phyloP scores from a whole-genome alignment of 225 moss, liverwort and hornwort genomes.

The Polytrichum formosum region DNA sequence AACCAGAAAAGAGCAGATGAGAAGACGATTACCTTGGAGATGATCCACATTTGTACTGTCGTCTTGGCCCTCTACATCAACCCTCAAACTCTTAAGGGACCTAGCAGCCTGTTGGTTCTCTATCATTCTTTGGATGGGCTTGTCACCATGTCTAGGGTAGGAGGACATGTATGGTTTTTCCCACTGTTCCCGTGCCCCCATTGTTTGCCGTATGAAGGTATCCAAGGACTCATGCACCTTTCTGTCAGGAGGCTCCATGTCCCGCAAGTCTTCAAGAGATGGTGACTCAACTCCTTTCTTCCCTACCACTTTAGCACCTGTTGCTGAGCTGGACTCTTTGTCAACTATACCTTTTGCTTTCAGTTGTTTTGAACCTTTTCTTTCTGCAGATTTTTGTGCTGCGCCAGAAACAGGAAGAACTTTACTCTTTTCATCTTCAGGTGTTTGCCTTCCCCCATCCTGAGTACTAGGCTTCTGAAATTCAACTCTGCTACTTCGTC shows the following conservation, averaged over 20 bases:
- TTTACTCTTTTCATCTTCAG: conserved; percentile 34
- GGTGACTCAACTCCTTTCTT: conserved; percentile 26
- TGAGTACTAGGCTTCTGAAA: conserved; percentile 8
- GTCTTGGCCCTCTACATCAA: conserved; percentile 28
- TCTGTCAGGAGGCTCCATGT: conserved; percentile 43
- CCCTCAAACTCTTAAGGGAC: conserved; percentile 42
- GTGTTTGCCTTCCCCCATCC: conserved; percentile 19
- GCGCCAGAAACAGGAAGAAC: conserved; percentile 10
- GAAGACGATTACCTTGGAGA: conserved; percentile 23
- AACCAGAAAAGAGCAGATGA: neutral
- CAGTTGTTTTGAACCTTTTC: conserved; percentile 37
- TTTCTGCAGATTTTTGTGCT: conserved; percentile 29
- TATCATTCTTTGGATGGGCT: conserved; percentile 51
- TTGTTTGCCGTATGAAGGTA: conserved; percentile 63
- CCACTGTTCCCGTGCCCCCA: conserved; percentile 26
- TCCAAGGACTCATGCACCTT: conserved; percentile 72
- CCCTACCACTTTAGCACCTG: conserved; percentile 17
- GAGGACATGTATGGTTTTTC: conserved; percentile 47
- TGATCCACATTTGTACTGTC: conserved; percentile 29
- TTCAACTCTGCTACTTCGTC: conserved; percentile 20
- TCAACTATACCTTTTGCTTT: conserved; percentile 23
- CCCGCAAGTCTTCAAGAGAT: conserved; percentile 34
- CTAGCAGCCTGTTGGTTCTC: conserved; percentile 57
- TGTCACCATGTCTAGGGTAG: conserved; percentile 42
- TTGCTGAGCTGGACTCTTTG: conserved; percentile 7